A percentile compares a stretch with the other conserved stretches of the same genome.
Conservation (phyloP, 2,329 filamentous ascomycete species). For the Alternaria sp. region DNA sequence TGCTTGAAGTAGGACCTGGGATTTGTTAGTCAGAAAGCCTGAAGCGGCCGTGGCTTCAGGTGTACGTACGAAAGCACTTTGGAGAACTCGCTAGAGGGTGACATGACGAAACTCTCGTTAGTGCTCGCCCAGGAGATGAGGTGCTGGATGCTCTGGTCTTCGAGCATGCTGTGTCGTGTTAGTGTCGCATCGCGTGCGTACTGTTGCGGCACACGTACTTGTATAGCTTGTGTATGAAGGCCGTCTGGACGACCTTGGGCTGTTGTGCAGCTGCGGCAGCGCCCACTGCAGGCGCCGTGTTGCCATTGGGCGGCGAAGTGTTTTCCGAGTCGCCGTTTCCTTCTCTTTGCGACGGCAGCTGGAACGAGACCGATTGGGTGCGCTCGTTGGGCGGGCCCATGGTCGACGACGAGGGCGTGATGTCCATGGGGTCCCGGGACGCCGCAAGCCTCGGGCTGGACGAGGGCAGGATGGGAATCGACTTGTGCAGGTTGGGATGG, state of each 20-base stretch:
- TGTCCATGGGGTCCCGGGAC: slow-evolving; percentile 62
- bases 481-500: slow-evolving; percentile 55
- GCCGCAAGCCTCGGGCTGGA: slow-evolving; percentile 52
- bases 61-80: slow-evolving; percentile 90
- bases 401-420: slow-evolving; percentile 50
- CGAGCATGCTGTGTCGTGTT: slow-evolving; percentile 77
- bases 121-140: slow-evolving; percentile 94
- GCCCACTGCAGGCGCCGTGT: slow-evolving; percentile 54
- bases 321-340: slow-evolving; percentile 39
- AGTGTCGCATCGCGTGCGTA: slow-evolving; percentile 27
- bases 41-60: slow-evolving; percentile 30
- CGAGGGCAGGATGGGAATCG: slow-evolving; percentile 60
- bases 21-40: slow-evolving; percentile 35
- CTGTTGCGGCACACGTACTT: slow-evolving; percentile 67
- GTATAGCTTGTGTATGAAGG: slow-evolving; percentile 98
- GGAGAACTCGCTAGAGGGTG: slow-evolving; percentile 94
- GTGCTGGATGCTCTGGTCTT: slow-evolving; percentile 90
- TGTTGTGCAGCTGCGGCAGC: slow-evolving; percentile 82
- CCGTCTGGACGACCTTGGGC: slow-evolving; percentile 96
- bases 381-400: slow-evolving; percentile 60
- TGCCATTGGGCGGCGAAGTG: slow-evolving; percentile 43
- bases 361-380: slow-evolving; percentile 26
- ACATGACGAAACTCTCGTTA: slow-evolving; percentile 99
- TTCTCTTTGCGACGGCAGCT: slow-evolving; percentile 18
- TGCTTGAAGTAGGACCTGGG: slow-evolving; percentile 97